Base-by-base conservation (phyloP, 139 green algal genomes). In the Nannochloris sp. region DNA sequence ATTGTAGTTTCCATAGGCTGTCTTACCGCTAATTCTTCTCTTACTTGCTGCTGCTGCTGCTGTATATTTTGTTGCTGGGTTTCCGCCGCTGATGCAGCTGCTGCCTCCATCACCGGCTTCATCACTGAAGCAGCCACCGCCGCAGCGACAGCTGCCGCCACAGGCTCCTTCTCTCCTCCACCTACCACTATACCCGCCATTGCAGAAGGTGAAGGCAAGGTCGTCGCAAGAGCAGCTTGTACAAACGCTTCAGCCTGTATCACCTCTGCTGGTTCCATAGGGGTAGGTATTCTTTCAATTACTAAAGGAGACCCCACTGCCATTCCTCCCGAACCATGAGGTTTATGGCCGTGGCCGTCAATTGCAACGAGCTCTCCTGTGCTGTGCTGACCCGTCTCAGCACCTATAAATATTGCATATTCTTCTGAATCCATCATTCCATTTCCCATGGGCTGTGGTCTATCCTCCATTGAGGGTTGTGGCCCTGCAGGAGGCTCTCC, bases 221-320 rank as follows among this genome's bases (percentile, higher is more conserved):
- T 19, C 14, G 34, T 30, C 19, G 47, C 63, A 19, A 64, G 48
- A n/a, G 63, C 64, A 13, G 64, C 37, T 23, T 54, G 42, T 23
- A 61, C 64, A 65, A 65, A 71, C 15, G 36, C 47, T 1, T 30
- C 64, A 6, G 63, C 63, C 33, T 9, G 9, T 15, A 19, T 30
- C 4, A 34, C 59, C 3, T 65, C 59, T 7, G 59, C 59, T 30
- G 59, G 19, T 4, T 10, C 33, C 19, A 54, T 15, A 6, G 36
- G 25, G 4, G 59, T 29, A 30, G 35, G 35, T 15, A 29, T n/a
- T n/a, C n/a, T 25, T 4, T 38, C 10, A 39, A 10, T 4, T 24
- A 3, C 53, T 6, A 15, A 32, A 23, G 15, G 32, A 13, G 53
- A 32, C 10, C 14, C 53, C 1, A 19, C 53, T 27, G 53, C 15